These are phyloP conservation scores for Roridomyces roridus DNA, from an alignment of 768 basidiomycete genomes.

Conservation along the genomic window DNA sequence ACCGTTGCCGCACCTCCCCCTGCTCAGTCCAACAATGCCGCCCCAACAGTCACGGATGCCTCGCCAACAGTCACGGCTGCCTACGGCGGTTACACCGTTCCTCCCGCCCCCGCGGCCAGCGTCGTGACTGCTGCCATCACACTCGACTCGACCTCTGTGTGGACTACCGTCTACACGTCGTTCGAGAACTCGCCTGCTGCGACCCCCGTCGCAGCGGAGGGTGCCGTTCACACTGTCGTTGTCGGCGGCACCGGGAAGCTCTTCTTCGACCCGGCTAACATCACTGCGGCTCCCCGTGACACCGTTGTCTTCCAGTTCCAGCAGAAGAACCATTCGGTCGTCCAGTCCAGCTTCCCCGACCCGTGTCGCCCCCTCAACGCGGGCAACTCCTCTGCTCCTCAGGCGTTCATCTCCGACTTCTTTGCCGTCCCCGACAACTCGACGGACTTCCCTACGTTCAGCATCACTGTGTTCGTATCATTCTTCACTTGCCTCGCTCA, in stretches of 20 bases:
- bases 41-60: conserved; percentile 38
- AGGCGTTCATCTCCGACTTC: conserved; percentile 52
- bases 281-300: conserved; percentile 60
- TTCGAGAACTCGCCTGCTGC: conserved; percentile 60
- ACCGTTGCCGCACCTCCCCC: conserved; percentile 30
- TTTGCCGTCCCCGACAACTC: conserved; percentile 38
- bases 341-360: conserved; percentile 64
- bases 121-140: conserved; percentile 56
- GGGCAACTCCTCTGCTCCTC: conserved; percentile 52
- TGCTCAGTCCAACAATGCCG: too few relatives aligned
- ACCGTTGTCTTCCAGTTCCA: conserved; percentile 67
- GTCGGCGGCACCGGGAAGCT: conserved; percentile 59
- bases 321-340: conserved; percentile 72
- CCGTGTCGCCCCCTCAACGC: conserved; percentile 50
- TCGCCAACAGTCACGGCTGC: conserved; percentile 45
- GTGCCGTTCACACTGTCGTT: conserved; percentile 55
- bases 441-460: conserved; percentile 5
- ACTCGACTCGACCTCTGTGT: conserved; percentile 39
- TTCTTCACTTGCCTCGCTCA: background rate
- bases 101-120: conserved; percentile 50
- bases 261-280: conserved; percentile 54
- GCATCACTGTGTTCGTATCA: background rate
- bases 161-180: conserved; percentile 65
- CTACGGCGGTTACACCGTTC: conserved; percentile 57
- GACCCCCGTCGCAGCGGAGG: conserved; percentile 54